Base-by-base conservation (phyloP, 148 eudicot genomes). In the Rhododendron kiyosumense region DNA sequence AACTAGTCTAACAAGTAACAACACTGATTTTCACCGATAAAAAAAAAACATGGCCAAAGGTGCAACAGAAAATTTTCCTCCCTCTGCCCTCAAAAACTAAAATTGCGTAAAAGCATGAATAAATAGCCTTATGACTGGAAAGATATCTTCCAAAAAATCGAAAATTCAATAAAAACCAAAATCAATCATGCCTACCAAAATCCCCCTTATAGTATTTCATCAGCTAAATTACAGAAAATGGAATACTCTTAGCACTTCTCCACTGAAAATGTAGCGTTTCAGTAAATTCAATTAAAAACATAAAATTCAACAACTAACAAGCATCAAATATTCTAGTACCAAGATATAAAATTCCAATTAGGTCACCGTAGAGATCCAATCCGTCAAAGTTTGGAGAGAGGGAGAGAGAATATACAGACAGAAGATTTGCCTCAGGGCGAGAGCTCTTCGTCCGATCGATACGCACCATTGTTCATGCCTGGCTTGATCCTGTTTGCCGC, bases 401-500 rank as follows among this genome's bases (percentile, higher is more conserved):
- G 52, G 38, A 52, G 43, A 28, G 81, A 78, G 45, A 76, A 15
- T 28, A 18, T 38, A 46, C 49, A 51, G 51, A 49, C 26, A 28
- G 52, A 32, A 26, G 52, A 28, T 65, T 20, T 71, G 76, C 76
- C 76, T 71, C 41, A 1, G 30, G 32, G 32, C 0, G 13, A n/a
- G 73, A 22, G 32, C 1, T n/a, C 73, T 65, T 65, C 30, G 32
- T n/a, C 30, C 73, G 14, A 74, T 74, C 78, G 20, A 74, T 34
- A 3, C n/a, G 34, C 48, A 38, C 79, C 79, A 36, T 75, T 38
- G 81, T 41, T 43, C 65, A 18, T 43, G 81, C 81, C 81, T 81
- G 84, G 49, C 84, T 34, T 81, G 67, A 36, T 24, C 84, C 84
- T 81, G 84, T 81, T 36, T 81, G 84, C 84, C 84, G 73, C 34